Evolutionary conservation across 2,329 filamentous ascomycete genomes (phyloP).

Genomic region (Monosporascus cannonballus): DNA sequence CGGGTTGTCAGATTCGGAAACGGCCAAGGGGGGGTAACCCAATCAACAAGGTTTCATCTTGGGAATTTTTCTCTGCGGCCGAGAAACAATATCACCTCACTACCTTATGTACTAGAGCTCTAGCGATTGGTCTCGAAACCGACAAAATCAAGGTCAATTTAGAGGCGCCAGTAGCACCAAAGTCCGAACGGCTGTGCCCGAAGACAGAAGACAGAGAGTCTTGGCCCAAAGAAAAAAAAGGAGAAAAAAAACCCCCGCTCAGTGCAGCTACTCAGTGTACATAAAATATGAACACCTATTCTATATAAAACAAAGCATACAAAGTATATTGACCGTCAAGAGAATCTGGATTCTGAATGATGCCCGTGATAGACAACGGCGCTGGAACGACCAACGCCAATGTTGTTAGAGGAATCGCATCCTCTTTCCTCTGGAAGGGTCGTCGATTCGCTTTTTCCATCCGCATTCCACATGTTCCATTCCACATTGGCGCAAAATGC

Average conservation of each 20-base stretch:
- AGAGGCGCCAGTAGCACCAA: too few relatives aligned
- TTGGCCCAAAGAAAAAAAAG: too few relatives aligned
- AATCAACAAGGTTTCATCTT: neutral
- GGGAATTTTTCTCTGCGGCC: neutral
- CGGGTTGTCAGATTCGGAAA: neutral
- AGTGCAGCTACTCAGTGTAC: neutral
- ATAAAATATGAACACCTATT: neutral
- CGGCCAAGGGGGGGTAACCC: neutral
- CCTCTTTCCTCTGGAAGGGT: too few relatives aligned
- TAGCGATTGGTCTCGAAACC: neutral
- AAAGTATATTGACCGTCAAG: neutral
- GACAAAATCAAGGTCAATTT: too few relatives aligned
- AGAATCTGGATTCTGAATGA: neutral
- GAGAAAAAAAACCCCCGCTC: too few relatives aligned
- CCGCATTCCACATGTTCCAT: too few relatives aligned
- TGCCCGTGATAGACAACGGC: neutral
- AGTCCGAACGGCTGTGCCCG: neutral
- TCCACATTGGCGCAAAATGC: too few relatives aligned
- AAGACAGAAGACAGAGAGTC: neutral
- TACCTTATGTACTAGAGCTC: neutral
- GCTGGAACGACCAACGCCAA: too few relatives aligned
- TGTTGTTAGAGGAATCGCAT: too few relatives aligned
- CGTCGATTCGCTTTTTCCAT: too few relatives aligned
- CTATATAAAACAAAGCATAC: neutral
- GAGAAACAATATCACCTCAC: neutral